Evolutionary conservation across 164 flowering plant species (phyloP).

Genomic region (Macadamia tetraphylla): DNA sequence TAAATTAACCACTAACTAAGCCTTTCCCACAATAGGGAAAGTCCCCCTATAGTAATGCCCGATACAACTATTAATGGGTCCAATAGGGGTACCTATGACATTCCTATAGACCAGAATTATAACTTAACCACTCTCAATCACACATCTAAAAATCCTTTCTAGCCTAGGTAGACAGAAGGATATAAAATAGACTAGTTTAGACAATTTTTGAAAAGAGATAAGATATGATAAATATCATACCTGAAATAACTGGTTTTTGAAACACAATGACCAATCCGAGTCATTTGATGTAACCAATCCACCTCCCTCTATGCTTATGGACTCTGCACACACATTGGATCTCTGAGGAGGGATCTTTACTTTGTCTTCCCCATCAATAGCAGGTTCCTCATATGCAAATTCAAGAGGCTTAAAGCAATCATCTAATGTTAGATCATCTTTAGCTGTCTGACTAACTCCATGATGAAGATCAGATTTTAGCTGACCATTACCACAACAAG

Average conservation of each 20-base stretch:
- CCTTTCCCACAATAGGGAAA: too few relatives aligned
- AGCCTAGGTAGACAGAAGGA: too few relatives aligned
- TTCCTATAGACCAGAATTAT: too few relatives aligned
- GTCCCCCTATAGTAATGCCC: too few relatives aligned
- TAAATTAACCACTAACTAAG: too few relatives aligned
- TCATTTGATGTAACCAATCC: conserved; percentile 53
- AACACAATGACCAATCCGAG: conserved; percentile 66
- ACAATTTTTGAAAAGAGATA: too few relatives aligned
- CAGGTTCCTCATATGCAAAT: conserved; percentile 15
- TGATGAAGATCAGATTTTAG: conserved; percentile 12
- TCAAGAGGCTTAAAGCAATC: conserved; percentile 17
- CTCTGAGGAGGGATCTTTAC: conserved; percentile 16
- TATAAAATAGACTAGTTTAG: too few relatives aligned
- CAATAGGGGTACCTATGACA: too few relatives aligned
- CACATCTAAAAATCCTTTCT: too few relatives aligned
- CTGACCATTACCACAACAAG: conserved; percentile 5
- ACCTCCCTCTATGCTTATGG: conserved; percentile 67
- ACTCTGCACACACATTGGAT: conserved; percentile 51
- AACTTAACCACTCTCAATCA: too few relatives aligned
- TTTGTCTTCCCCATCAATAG: conserved; percentile 14
- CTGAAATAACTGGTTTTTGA: conserved; percentile 46
- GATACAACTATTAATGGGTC: too few relatives aligned
- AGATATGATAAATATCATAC: too few relatives aligned
- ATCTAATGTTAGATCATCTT: conserved; percentile 10
- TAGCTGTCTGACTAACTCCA: conserved; percentile 13